Base-by-base conservation (phyloP, 2,329 filamentous ascomycete species). In the Akanthomyces uredinophilus region DNA sequence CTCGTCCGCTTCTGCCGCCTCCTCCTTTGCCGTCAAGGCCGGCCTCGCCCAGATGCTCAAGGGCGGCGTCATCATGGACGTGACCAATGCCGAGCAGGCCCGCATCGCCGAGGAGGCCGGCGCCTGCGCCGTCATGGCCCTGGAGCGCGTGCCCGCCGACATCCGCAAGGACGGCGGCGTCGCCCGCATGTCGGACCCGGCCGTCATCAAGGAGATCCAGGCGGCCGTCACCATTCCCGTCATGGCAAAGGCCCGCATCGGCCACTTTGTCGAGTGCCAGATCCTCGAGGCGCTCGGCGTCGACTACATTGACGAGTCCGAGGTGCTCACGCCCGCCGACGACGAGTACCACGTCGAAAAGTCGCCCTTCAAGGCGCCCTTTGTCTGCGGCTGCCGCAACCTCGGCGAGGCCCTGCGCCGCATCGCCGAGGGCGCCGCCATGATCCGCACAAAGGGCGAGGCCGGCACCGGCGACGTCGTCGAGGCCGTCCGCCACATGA, bases 51-150 rank as follows among this genome's bases (percentile, higher is more conserved):
- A 96, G 78, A 99, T 99, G 95, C 82, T 98, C 78, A 97, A 98
- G 83, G 95, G 95, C 74, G 95, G 95, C 71, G 95, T 99, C 67
- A 99, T 99, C 78, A 99, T 99, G 95, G 95, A 99, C 78, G 95
- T 98, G 63, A 92, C 96, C 66, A 91, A 94, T 75, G 91, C 92
- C 29, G 90, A 91, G 73, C 93, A 96, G 82, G 93, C 95, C 65
- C 91, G 91, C 78, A 97, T 99, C 74, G 95, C 95, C 74, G 95
- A 99, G 78, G 93, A 98, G 76, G 93, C 95, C 65, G 95, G 95
- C 65, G 95, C 95, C 65, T 90, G 87, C 69, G 95, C 95, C 73
- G 95, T 99, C 80, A 99, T 99, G 95, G 95, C 95, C 44, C 88
- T 99, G 65, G 95, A 98, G 84, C 90, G 95, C 67, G 95, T 98